Conservation (phyloP, 2,329 filamentous ascomycete species). For the Orbilia ellipsospora region DNA sequence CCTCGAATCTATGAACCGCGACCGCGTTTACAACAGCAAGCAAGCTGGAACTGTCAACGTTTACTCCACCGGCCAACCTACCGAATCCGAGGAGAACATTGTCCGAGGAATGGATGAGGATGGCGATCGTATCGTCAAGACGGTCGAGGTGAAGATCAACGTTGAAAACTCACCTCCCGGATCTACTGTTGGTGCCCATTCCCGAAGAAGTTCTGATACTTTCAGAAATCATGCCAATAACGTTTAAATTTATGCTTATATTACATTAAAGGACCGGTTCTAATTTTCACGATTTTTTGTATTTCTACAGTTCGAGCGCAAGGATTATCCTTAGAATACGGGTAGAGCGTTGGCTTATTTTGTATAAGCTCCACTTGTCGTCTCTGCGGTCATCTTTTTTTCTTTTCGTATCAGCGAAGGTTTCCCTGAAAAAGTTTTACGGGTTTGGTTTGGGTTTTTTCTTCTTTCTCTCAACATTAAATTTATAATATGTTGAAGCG, state of each 20-base stretch:
- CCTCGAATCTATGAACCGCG: slow-evolving; percentile 54
- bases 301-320: slow-evolving; percentile 49
- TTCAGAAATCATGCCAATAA: slow-evolving; percentile 43
- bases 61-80: slow-evolving; percentile 52
- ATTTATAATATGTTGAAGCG: slow-evolving; percentile 46
- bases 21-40: slow-evolving; percentile 54
- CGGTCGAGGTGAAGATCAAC: slow-evolving; percentile 58
- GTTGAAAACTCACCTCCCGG: slow-evolving; percentile 54
- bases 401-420: slow-evolving; percentile 17
- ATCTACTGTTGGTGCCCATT: slow-evolving; percentile 56
- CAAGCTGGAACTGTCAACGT: slow-evolving; percentile 52
- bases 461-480: slow-evolving; percentile 28
- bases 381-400: slow-evolving; percentile 14
- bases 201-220: slow-evolving; percentile 54
- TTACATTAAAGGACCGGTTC: slow-evolving; percentile 43
- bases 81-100: slow-evolving; percentile 57
- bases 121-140: slow-evolving; percentile 56
- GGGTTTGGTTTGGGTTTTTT: slow-evolving; percentile 18
- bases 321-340: slow-evolving; percentile 46
- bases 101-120: slow-evolving; percentile 52
- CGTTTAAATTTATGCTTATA: slow-evolving; percentile 47
- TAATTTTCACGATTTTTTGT: slow-evolving; percentile 49
- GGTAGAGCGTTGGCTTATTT: not conserved
- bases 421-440: slow-evolving; percentile 46
- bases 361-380: not conserved